Evolutionary conservation across 1,284 basidiomycete species (phyloP).

Genomic region (Phlebopus sp.): DNA sequence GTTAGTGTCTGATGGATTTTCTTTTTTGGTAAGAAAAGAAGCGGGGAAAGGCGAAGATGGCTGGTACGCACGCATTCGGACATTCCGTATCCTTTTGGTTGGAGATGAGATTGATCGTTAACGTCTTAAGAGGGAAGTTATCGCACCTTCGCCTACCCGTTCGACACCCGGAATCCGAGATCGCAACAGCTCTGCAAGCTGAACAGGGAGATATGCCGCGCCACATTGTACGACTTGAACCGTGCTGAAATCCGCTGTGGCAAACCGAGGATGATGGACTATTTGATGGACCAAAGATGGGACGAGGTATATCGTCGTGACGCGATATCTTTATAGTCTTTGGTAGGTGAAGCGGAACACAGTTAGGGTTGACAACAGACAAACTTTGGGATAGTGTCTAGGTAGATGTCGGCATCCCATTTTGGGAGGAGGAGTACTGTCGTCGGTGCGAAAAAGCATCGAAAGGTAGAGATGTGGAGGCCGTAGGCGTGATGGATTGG

Average conservation of each 20-base stretch:
- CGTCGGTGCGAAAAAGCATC: conserved; percentile 39
- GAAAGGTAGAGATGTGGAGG: conserved; percentile 52
- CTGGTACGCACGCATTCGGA: conserved; percentile 60
- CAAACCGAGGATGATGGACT: conserved; percentile 50
- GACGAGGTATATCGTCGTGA: conserved; percentile 50
- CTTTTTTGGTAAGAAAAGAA: conserved; percentile 1
- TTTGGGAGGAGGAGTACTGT: conserved; percentile 55
- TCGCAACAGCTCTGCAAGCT: conserved; percentile 44
- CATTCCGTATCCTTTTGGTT: conserved; percentile 63
- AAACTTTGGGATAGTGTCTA: conserved; percentile 45
- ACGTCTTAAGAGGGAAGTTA: neutral
- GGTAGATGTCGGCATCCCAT: conserved; percentile 54
- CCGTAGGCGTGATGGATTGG: conserved; percentile 73
- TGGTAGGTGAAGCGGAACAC: neutral
- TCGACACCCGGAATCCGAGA: conserved; percentile 36
- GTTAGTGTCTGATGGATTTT: conserved; percentile 51
- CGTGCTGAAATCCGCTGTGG: conserved; percentile 53
- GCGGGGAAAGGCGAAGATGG: neutral
- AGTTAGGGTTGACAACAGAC: conserved; percentile 9
- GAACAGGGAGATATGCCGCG: conserved; percentile 65
- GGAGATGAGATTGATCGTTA: neutral
- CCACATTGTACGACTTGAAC: conserved; percentile 48
- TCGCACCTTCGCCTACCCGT: conserved; percentile 48
- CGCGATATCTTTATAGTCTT: conserved; percentile 44
- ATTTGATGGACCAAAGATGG: conserved; percentile 69